These are phyloP conservation scores for Cyathus striatus DNA, from an alignment of 768 basidiomycete species.

Conservation along the genomic window DNA sequence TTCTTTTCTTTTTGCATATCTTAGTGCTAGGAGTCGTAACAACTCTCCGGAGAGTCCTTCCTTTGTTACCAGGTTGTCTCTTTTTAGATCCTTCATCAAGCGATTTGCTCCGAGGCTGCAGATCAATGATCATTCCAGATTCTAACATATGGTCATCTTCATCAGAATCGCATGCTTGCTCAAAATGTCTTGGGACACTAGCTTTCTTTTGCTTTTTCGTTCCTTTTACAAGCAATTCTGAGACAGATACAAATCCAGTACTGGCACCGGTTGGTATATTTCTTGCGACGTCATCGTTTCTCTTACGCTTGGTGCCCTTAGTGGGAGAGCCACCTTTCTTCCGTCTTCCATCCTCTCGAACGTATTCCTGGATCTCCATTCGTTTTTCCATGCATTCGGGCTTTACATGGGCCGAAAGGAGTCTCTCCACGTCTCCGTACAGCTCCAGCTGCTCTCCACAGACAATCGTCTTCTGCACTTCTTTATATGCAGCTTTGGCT, in stretches of 20 bases:
- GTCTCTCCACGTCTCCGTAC: constrained; percentile 85
- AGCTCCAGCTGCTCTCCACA: constrained; percentile 85
- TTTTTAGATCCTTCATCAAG: constrained; percentile 21
- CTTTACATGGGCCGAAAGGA: constrained; percentile 74
- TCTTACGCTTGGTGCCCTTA: constrained; percentile 57
- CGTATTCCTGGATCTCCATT: constrained; percentile 78
- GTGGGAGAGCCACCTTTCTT: constrained; percentile 25
- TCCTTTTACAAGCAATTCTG: constrained; percentile 53
- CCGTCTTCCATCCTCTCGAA: constrained; percentile 40
- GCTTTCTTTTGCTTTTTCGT: constrained; percentile 35
- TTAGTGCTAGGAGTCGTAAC: constrained; percentile 27
- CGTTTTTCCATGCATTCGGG: constrained; percentile 75
- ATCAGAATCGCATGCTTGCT: constrained; percentile 56
- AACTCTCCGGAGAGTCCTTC: constrained; percentile 37
- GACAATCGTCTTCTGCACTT: constrained; percentile 85
- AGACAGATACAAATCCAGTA: constrained; percentile 67
- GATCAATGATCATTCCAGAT: constrained; percentile 38
- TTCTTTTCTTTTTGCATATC: constrained; percentile 19
- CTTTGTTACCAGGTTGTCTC: constrained; percentile 19
- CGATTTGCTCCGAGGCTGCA: constrained; percentile 49
- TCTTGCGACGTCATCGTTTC: constrained; percentile 59
- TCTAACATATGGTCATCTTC: constrained; percentile 67
- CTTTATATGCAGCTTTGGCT: constrained; percentile 79
- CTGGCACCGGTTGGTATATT: constrained; percentile 75
- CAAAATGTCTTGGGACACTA: constrained; percentile 35